Percentiles rank a stretch among this genome's conserved stretches.
These are phyloP conservation scores for Venturia asperata DNA, from an alignment of 2,329 filamentous ascomycete species.

Conservation along the genomic window DNA sequence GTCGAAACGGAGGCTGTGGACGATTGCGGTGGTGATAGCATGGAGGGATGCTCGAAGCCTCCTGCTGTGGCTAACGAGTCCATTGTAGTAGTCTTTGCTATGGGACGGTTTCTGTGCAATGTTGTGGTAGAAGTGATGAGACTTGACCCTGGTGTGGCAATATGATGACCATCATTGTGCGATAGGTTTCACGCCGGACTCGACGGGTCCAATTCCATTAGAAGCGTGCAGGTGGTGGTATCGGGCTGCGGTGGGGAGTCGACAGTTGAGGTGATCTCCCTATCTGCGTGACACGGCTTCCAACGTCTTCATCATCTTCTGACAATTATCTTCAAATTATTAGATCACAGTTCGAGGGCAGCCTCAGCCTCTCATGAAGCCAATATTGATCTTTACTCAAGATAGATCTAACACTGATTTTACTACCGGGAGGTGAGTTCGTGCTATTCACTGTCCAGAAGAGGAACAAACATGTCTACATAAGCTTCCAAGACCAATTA, in stretches of 20 bases:
- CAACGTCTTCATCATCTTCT: too few relatives aligned
- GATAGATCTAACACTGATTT: too few relatives aligned
- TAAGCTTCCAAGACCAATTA: too few relatives aligned
- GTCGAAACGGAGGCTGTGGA: slow-evolving; percentile 29
- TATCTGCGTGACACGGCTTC: neutral
- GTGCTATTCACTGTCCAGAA: too few relatives aligned
- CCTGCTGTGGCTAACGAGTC: slow-evolving; percentile 4
- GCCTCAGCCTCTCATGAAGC: too few relatives aligned
- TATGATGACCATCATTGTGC: neutral
- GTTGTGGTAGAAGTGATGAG: neutral
- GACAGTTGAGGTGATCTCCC: slow-evolving; percentile 4
- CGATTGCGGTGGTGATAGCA: slow-evolving; percentile 38
- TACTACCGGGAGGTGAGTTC: too few relatives aligned
- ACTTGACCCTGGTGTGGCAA: neutral
- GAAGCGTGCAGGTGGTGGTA: neutral
- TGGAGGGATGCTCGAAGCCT: slow-evolving; percentile 16
- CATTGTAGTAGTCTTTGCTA: neutral
- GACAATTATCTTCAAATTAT: neutral
- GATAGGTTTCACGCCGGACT: neutral
- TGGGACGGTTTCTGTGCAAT: neutral
- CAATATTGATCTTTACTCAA: too few relatives aligned
- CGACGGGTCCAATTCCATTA: neutral
- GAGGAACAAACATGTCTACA: too few relatives aligned
- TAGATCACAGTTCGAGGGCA: too few relatives aligned
- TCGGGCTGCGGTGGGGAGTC: neutral